Percentiles rank a stretch among this genome's conserved stretches.
Conservation (phyloP, 1,284 basidiomycete genomes). For the Ustilago hordei region DNA sequence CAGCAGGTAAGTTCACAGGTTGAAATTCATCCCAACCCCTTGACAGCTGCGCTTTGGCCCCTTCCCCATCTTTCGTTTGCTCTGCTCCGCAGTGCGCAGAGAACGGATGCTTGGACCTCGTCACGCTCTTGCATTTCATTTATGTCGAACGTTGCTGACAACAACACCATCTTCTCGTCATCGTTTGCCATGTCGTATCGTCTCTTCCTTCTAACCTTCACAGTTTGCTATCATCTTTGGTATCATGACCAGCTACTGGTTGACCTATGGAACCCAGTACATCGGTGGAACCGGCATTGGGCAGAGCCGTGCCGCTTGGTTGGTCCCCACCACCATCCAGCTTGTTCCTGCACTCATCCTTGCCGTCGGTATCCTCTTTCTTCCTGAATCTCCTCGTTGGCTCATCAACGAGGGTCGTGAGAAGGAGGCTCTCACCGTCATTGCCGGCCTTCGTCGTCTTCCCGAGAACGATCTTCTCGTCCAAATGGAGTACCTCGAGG, state of each 20-base stretch:
- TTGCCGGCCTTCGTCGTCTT: slow-evolving; percentile 76
- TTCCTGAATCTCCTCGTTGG: slow-evolving; percentile 83
- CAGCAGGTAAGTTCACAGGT: slow-evolving; percentile 73
- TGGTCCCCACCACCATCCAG: slow-evolving; percentile 81
- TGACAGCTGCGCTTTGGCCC: background rate
- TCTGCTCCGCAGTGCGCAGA: background rate
- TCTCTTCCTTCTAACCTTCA: background rate
- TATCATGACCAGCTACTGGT: slow-evolving; percentile 77
- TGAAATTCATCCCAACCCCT: background rate
- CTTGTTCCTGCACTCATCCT: slow-evolving; percentile 79
- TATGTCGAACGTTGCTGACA: background rate
- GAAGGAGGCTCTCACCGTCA: slow-evolving; percentile 78
- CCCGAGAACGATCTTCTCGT: slow-evolving; percentile 77
- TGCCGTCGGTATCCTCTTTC: slow-evolving; percentile 74
- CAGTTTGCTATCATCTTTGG: slow-evolving; percentile 40
- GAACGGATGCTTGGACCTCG: background rate
- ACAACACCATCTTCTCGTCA: background rate
- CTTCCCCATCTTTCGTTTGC: background rate
- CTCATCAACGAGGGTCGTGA: slow-evolving; percentile 78
- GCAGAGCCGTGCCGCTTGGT: slow-evolving; percentile 79
- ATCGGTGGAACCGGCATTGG: slow-evolving; percentile 72
- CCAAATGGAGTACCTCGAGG: slow-evolving; percentile 84
- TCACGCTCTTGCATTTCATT: background rate
- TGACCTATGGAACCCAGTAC: slow-evolving; percentile 78
- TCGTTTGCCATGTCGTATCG: background rate